These are phyloP conservation scores for Gyrodon lividus DNA, from an alignment of 768 basidiomycete species.

Conservation along the genomic window DNA sequence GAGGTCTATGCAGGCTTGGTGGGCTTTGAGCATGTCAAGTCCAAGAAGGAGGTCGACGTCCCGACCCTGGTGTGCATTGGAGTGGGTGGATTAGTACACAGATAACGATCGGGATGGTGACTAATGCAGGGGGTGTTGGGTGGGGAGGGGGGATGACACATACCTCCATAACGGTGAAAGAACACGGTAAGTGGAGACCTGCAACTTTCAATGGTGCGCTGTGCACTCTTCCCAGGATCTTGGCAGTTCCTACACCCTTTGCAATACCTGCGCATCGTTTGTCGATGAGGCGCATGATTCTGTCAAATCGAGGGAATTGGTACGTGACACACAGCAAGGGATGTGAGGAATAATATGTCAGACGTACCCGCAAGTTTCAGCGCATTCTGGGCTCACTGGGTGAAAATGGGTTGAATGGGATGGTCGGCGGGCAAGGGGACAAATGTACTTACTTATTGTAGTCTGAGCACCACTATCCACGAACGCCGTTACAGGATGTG, in stretches of 20 bases:
- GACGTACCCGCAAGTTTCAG: slow-evolving; percentile 84
- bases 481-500: slow-evolving; percentile 87
- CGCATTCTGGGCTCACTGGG: slow-evolving; percentile 87
- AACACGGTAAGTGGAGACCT: slow-evolving; percentile 82
- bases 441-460: slow-evolving; percentile 77
- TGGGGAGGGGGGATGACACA: slow-evolving; percentile 8
- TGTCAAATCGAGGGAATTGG: slow-evolving; percentile 28
- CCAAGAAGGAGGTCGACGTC: slow-evolving; percentile 96
- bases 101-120: background rate
- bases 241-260: slow-evolving; percentile 90
- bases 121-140: too few species aligned
- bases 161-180: slow-evolving; percentile 95
- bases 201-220: slow-evolving; percentile 87
- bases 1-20: slow-evolving; percentile 95
- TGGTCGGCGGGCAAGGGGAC: background rate
- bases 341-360: background rate
- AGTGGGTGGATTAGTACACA: too few species aligned
- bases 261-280: slow-evolving; percentile 86
- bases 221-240: slow-evolving; percentile 92
- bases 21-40: slow-evolving; percentile 98
- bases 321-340: slow-evolving; percentile 4
- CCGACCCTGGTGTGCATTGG: slow-evolving; percentile 55
- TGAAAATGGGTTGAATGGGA: background rate
- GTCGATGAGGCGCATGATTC: slow-evolving; percentile 93
- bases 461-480: slow-evolving; percentile 97